A percentile compares a stretch with the other conserved stretches of the same genome.
These are phyloP conservation scores for Scheffersomyces spartinae DNA, from an alignment of 805 yeast species.

Conservation along the genomic window DNA sequence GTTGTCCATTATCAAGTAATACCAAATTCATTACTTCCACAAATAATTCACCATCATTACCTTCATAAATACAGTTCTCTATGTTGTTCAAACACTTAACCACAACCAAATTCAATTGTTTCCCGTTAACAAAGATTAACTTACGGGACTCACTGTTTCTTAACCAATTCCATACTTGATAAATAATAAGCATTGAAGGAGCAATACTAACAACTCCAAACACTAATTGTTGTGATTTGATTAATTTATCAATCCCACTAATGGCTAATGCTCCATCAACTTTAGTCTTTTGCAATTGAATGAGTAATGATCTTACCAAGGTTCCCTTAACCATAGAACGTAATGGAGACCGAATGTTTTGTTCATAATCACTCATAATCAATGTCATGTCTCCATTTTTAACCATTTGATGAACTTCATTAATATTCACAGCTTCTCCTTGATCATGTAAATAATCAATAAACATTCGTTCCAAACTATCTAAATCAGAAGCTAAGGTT, in stretches of 20 bases:
- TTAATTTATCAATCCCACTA: conserved; percentile 78
- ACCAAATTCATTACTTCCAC: conserved; percentile 24
- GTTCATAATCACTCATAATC: conserved; percentile 72
- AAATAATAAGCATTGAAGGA: conserved; percentile 51
- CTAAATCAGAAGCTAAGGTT: conserved; percentile 66
- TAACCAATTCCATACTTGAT: background rate
- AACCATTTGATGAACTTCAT: conserved; percentile 35
- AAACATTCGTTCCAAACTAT: conserved; percentile 81
- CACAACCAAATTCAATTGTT: conserved; percentile 20
- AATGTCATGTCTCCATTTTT: conserved; percentile 68
- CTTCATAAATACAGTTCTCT: conserved; percentile 10
- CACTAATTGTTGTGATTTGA: conserved; percentile 88
- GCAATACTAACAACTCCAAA: conserved; percentile 85
- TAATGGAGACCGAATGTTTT: conserved; percentile 60
- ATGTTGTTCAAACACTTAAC: conserved; percentile 24
- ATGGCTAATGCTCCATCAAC: conserved; percentile 91
- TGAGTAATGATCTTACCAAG: conserved; percentile 63
- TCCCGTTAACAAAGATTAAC: conserved; percentile 18
- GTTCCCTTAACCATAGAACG: conserved; percentile 55
- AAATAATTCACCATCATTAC: conserved; percentile 18
- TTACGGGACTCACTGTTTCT: conserved; percentile 7
- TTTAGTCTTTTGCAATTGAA: conserved; percentile 92
- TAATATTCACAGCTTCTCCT: too few species aligned
- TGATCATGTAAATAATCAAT: conserved; percentile 49
- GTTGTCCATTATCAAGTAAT: too few species aligned